Evolutionary conservation across 2,329 filamentous ascomycete genomes (phyloP), one percentile per base, ranked within the genome.

Genomic region (Stylonectria norvegica): DNA sequence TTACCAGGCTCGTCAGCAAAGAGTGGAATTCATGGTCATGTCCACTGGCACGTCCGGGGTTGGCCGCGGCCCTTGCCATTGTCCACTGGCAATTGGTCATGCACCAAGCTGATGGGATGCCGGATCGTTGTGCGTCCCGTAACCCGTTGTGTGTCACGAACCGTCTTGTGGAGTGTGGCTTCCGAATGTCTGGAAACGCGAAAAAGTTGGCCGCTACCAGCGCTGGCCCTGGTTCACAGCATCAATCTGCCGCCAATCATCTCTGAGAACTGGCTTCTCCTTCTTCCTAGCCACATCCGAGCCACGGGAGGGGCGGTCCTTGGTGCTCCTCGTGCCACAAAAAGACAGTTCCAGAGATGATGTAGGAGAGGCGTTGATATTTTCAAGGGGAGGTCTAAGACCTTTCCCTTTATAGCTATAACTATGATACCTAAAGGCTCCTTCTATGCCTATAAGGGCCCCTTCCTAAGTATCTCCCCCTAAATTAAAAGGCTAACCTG

Each of bases 161-260:
- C 54, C 45, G 48, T 48, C 40, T 25, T 47, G 59, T 59, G 59
- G 57, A 57, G 53, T 42, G 33, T 40, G 52, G 52, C 57, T 62
- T 53, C 56, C 60, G 59, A 56, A 52, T 56, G 48, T 60, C 58
- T 62, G 60, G 60, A 52, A 61, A 56, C 47, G 47, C 47, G 42
- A 52, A 55, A 50, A 38, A 55, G 50, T 45, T 56, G 49, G 47
- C 44, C 50, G 44, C 51, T 53, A 48, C 47, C 38, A 52, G 40
- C 39, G 42, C 46, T 41, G 49, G 47, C 47, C 43, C 43, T 50
- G 39, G 49, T 30, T 15, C 45, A n/a, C 40, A 50, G 48, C 40
- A 29, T 48, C 45, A 39, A 41, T 42, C 45, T 35, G 17, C 19
- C 32, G 23, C 56, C 56, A 59, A 59, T 58, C 46, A 59, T 20